Percentiles rank a stretch among this genome's conserved stretches.
phyloP scores from a whole-genome alignment of 352 stramenopile species.

The Vaucheria bursata region DNA sequence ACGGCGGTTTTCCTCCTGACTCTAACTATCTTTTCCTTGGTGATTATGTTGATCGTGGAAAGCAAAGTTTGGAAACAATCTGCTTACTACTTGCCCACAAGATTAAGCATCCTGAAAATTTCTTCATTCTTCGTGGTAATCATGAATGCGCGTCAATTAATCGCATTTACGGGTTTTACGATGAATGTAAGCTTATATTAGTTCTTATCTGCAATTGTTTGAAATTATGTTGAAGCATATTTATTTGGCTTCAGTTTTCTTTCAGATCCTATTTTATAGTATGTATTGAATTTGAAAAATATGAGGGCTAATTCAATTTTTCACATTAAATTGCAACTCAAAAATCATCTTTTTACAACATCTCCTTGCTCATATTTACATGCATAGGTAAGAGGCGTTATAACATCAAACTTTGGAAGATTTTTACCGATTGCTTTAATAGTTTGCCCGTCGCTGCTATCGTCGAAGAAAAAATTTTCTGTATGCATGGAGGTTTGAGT shows the following conservation, averaged over 20 bases:
- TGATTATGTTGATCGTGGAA: slow-evolving; percentile 85
- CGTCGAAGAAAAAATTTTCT: slow-evolving; percentile 96
- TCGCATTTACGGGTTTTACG: slow-evolving; percentile 98
- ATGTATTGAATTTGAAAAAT: not conserved
- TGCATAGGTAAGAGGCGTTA: slow-evolving; percentile 73
- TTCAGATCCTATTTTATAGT: no score
- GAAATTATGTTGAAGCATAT: no score
- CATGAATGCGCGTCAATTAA: slow-evolving; percentile 97
- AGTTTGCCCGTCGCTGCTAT: slow-evolving; percentile 90
- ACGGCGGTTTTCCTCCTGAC: slow-evolving; percentile 72
- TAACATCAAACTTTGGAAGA: slow-evolving; percentile 82
- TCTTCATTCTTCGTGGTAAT: slow-evolving; percentile 95
- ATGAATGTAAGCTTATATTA: slow-evolving; percentile 68
- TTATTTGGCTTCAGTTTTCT: no score
- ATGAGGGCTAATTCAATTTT: slow-evolving; percentile 2
- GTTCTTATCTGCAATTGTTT: no score
- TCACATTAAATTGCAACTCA: not conserved
- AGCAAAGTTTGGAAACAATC: slow-evolving; percentile 93
- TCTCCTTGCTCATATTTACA: no score
- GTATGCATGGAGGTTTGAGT: slow-evolving; percentile 84
- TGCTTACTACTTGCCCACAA: slow-evolving; percentile 96
- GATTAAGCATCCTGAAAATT: slow-evolving; percentile 94
- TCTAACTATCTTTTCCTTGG: slow-evolving; percentile 58
- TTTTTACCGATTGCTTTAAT: slow-evolving; percentile 96
- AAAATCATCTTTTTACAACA: not conserved